Percentiles rank a stretch among this genome's conserved stretches.
Evolutionary conservation across 2,329 filamentous ascomycete genomes (phyloP).

Genomic region (Aureobasidium namibiae): DNA sequence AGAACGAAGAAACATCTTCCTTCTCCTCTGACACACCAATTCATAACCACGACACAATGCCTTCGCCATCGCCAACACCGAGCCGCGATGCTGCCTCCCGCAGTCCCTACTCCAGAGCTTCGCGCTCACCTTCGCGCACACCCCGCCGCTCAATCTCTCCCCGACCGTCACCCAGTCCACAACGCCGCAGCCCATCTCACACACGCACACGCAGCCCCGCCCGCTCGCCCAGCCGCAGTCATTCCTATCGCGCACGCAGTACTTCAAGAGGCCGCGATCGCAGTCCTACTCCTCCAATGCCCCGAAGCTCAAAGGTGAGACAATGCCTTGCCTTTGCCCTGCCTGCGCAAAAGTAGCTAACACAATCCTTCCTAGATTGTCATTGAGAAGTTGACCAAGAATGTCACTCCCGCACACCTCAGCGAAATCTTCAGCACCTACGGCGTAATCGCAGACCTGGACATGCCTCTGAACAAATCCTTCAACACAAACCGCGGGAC

Average conservation of each 20-base stretch:
- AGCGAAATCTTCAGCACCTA: conserved; percentile 88
- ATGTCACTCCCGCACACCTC: conserved; percentile 81
- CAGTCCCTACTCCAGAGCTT: neutral
- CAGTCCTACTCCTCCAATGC: conserved; percentile 11
- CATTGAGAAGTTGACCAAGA: conserved; percentile 91
- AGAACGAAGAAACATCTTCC: neutral
- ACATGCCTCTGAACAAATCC: conserved; percentile 79
- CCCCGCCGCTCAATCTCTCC: conserved; percentile 10
- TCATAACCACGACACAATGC: neutral
- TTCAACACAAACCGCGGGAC: conserved; percentile 87
- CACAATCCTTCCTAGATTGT: conserved; percentile 60
- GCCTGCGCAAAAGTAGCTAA: neutral
- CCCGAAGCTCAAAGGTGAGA: conserved; percentile 10
- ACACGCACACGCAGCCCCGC: conserved; percentile 4
- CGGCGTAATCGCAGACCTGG: conserved; percentile 75
- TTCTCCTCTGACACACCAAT: neutral
- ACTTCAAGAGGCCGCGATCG: neutral
- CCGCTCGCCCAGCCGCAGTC: conserved; percentile 4
- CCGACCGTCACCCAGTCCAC: conserved; percentile 1
- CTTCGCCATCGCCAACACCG: conserved; percentile 4
- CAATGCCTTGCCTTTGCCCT: neutral
- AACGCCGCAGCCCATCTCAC: conserved; percentile 6
- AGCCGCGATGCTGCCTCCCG: neutral
- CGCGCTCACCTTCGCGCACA: neutral
- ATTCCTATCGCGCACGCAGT: neutral